Conservation (phyloP, 169 alveolate species). For the Cryptosporidium parvum region DNA sequence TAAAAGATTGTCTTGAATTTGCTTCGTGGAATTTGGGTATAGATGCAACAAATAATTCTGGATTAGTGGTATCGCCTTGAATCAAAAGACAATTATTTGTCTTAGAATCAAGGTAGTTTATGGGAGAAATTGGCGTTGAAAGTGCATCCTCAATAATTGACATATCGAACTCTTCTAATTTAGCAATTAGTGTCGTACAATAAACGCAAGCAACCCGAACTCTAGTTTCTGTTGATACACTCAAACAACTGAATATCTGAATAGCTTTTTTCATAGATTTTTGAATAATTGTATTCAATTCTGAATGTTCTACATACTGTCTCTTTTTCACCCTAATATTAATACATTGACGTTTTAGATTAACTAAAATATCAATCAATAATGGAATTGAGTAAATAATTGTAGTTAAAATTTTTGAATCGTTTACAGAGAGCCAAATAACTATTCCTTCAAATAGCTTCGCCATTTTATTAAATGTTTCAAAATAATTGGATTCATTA, state of each 20-base stretch:
- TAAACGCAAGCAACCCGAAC: slow-evolving; percentile 50
- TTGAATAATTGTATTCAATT: not conserved
- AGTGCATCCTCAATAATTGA: slow-evolving; percentile 40
- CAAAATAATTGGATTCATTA: not conserved
- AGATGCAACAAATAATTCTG: not conserved
- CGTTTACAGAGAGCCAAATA: slow-evolving; percentile 22
- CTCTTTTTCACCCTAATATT: not conserved
- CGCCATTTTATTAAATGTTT: not conserved
- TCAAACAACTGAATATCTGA: slow-evolving; percentile 48
- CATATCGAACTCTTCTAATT: slow-evolving; percentile 12
- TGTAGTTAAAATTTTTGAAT: not conserved
- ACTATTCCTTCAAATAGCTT: not conserved
- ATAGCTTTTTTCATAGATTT: slow-evolving; percentile 12
- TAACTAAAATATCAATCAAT: slow-evolving; percentile 15
- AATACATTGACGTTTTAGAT: not conserved
- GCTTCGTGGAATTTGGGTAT: not conserved
- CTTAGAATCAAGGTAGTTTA: not conserved
- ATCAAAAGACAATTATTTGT: not conserved
- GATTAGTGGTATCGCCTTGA: slow-evolving; percentile 25
- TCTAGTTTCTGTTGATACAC: slow-evolving; percentile 5
- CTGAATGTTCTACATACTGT: not conserved
- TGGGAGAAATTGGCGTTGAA: slow-evolving; percentile 37
- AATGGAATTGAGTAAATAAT: slow-evolving; percentile 29
- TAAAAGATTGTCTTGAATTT: not conserved
- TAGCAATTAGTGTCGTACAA: not conserved